phyloP scores from a whole-genome alignment of 1,284 basidiomycete genomes.

The Ganoderma lucidum region DNA sequence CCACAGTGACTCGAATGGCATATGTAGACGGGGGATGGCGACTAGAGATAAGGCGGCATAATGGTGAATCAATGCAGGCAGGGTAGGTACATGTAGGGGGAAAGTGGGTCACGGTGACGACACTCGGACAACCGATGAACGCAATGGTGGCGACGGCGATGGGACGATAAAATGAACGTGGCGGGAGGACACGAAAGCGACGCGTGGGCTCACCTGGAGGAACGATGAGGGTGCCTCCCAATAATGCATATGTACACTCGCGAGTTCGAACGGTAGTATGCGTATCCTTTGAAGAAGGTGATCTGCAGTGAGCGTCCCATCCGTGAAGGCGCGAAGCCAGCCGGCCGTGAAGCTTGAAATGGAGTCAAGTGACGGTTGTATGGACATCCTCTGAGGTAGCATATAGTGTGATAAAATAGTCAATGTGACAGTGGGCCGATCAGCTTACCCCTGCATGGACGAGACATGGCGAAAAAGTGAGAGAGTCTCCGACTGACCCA shows the following conservation, averaged over 20 bases:
- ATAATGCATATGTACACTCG: background rate
- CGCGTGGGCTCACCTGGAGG: background rate
- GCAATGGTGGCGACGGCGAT: no score
- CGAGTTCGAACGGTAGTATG: background rate
- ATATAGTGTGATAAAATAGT: background rate
- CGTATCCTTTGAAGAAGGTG: background rate
- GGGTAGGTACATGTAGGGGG: no score
- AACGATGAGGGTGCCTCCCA: background rate
- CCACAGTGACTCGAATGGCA: background rate
- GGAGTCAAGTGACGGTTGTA: background rate
- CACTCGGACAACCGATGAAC: background rate
- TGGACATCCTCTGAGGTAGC: background rate
- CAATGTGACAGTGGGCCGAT: background rate
- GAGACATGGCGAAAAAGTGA: background rate
- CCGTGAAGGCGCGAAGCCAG: no score
- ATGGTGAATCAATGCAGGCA: no score
- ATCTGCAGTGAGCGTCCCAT: background rate
- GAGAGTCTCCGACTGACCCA: background rate
- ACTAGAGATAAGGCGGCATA: background rate
- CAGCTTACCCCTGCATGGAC: background rate
- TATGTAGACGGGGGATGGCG: background rate
- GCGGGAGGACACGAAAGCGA: background rate
- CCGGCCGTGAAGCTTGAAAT: no score
- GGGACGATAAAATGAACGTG: background rate
- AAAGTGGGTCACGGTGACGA: background rate